phyloP scores from a whole-genome alignment of 768 basidiomycete genomes.

The Calocera cornea region DNA sequence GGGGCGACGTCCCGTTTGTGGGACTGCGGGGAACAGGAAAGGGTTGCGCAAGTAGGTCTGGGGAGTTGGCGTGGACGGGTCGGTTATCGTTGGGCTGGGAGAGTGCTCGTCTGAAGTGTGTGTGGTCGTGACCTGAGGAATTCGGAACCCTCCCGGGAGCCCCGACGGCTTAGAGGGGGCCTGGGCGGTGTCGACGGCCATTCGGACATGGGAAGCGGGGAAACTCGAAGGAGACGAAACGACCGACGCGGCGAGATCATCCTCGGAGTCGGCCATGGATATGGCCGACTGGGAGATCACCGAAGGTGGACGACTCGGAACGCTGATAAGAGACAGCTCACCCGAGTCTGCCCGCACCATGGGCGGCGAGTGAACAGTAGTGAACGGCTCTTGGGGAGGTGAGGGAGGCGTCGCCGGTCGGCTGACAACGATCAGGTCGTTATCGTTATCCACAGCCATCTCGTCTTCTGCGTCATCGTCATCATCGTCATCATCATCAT shows the following conservation, averaged over 20 bases:
- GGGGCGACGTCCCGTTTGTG: neutral
- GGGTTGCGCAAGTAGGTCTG: neutral
- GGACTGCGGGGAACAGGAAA: neutral
- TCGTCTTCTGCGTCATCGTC: slow-evolving; percentile 18
- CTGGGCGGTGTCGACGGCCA: neutral
- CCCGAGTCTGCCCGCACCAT: neutral
- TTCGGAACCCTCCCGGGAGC: neutral
- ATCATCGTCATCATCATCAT: slow-evolving; percentile 19
- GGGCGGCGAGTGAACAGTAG: neutral
- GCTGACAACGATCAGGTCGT: neutral
- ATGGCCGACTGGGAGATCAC: slow-evolving; percentile 1
- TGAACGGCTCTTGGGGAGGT: neutral
- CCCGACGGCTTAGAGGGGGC: neutral
- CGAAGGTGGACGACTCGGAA: neutral
- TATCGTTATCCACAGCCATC: neutral
- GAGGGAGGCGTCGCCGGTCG: neutral
- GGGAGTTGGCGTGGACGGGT: neutral
- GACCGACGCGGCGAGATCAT: neutral
- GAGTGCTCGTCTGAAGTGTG: neutral
- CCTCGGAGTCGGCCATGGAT: neutral
- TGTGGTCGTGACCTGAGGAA: neutral
- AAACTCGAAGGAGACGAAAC: neutral
- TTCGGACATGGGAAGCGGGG: neutral
- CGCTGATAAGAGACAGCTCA: neutral
- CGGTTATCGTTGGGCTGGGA: neutral